Base-by-base conservation (phyloP, 495 filamentous ascomycete genomes). In the Aspergillus indologenus region DNA sequence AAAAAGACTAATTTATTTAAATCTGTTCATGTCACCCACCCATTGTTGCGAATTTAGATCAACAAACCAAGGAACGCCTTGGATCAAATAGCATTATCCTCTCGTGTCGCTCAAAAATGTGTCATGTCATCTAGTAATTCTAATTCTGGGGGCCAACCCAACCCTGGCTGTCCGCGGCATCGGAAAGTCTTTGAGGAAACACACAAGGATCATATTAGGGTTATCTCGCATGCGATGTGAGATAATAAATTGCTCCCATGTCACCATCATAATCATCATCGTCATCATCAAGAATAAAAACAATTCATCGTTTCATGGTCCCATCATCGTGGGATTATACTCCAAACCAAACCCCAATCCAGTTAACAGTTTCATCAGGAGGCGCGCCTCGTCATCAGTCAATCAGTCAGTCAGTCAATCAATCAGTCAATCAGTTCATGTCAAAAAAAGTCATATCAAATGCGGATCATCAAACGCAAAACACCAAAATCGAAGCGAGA, bases 111-210 rank as follows among this genome's bases (percentile, higher is more conserved):
- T n/a, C n/a, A n/a, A n/a, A n/a, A n/a, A n/a, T n/a, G n/a, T n/a
- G n/a, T n/a, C n/a, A n/a, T n/a, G 34, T 44, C 51, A 54, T 54
- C 51, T 42, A 40, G 44, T 31, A 21, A 31, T 23, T 54, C 52
- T 44, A 4, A 22, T 54, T n/a, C n/a, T n/a, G n/a, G n/a, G n/a
- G n/a, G n/a, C n/a, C n/a, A n/a, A n/a, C n/a, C n/a, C n/a, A n/a
- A n/a, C 51, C 43, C 31, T 9, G 34, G 34, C 34, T 14, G 6
- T 40, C 7, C 5, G 5, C 34, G 12, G 34, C 12, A n/a, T n/a
- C n/a, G n/a, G n/a, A n/a, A n/a, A n/a, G n/a, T n/a, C n/a, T n/a
- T n/a, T n/a, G n/a, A n/a, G n/a, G n/a, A n/a, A 15, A 15, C 34
- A 40, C 34, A 40, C 5, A 40, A 40, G 2, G 5, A 40, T 40